Evolutionary conservation across 768 basidiomycete species (phyloP), one percentile per base, ranked within the genome.

Genomic region (Gymnopilus dilepis): DNA sequence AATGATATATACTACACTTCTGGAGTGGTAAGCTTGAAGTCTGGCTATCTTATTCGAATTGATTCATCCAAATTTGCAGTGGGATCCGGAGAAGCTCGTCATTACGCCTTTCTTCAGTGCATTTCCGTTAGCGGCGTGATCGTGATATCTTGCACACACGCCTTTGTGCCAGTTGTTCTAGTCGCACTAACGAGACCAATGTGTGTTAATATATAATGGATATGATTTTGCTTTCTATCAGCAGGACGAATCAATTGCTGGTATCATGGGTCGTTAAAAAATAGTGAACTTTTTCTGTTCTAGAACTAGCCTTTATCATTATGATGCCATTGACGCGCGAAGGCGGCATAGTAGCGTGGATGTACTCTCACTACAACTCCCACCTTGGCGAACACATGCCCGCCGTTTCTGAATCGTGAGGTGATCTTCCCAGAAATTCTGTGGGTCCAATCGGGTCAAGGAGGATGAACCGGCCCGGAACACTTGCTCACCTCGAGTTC

Each of bases 31-130:
- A 58, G 67, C 64, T 19, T 7, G 17, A 26, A 21, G 9, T 4
- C n/a, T 19, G 8, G 15, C 50, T 7, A n/a, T 59, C 7, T 26
- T 24, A 31, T 30, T 43, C 22, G 24, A 26, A 26, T 17, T 24
- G 58, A n/a, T 43, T 60, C 15, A 51, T 22, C 21, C 33, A 30
- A 33, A 41, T 37, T 21, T 33, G 42, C 21, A 89, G 87, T 88
- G 88, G 87, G 85, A 89, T 65, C 80, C 76, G 61, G 82, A 86
- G 65, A 84, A 81, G 66, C 59, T 87, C 31, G 73, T 80, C 3
- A 83, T 88, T 56, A 60, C 78, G 34, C 86, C 86, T 7, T 74
- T 72, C 64, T 66, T 71, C 34, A 58, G 69, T 13, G 74, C 69
- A 15, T 73, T 72, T 37, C 65, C 70, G 5, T 31, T 50, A 50